These are phyloP conservation scores for Acacia melanoxylon DNA, from an alignment of 306 rosid genomes.

Conservation along the genomic window DNA sequence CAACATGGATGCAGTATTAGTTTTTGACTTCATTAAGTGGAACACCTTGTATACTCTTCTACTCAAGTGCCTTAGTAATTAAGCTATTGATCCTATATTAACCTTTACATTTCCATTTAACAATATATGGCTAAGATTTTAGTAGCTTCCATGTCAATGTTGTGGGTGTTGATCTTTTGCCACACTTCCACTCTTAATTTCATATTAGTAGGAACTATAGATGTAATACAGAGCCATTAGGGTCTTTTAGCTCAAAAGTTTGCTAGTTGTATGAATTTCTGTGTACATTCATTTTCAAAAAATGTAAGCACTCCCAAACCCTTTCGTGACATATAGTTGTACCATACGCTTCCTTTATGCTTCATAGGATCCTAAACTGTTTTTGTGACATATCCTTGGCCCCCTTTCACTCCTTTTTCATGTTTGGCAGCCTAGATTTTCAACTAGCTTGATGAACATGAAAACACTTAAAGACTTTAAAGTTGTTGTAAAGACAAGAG, in stretches of 20 bases:
- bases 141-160: slow-evolving; percentile 14
- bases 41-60: neutral
- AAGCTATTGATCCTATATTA: neutral
- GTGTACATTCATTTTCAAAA: neutral
- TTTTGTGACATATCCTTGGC: no score
- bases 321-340: neutral
- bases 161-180: slow-evolving; percentile 2
- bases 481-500: no score
- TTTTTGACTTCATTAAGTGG: neutral
- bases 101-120: neutral
- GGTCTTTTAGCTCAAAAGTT: slow-evolving; percentile 7
- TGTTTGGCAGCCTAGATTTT: no score
- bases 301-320: neutral
- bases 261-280: neutral
- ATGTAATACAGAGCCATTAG: slow-evolving; percentile 25
- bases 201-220: slow-evolving; percentile 7
- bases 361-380: neutral
- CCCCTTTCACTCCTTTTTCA: no score
- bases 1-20: neutral
- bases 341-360: neutral
- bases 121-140: neutral
- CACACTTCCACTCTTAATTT: slow-evolving; percentile 2
- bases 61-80: neutral
- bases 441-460: no score
- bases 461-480: no score